Evolutionary conservation across 257 asterid genomes (phyloP).

Genomic region (Jacaranda mimosifolia): DNA sequence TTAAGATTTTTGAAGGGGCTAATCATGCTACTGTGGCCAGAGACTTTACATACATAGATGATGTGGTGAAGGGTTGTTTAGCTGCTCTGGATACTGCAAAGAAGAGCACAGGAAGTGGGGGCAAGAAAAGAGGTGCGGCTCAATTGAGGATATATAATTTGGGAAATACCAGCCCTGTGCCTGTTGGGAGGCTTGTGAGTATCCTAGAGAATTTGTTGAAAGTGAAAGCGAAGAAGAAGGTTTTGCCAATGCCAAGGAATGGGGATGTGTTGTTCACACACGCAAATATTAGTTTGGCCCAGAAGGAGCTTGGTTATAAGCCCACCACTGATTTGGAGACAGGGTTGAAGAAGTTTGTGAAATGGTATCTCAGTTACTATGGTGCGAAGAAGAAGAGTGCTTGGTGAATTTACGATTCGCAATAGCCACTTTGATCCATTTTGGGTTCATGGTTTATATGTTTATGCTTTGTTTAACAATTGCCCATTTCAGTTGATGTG

Average conservation of each 20-base stretch:
- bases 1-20: constrained; percentile 69
- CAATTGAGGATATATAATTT: constrained; percentile 70
- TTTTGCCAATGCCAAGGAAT: constrained; percentile 67
- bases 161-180: constrained; percentile 77
- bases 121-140: constrained; percentile 65
- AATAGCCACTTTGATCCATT: neutral
- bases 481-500: constrained; percentile 24
- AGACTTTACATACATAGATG: constrained; percentile 86
- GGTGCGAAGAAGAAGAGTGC: constrained; percentile 68
- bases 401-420: constrained; percentile 44
- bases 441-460: neutral
- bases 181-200: constrained; percentile 67
- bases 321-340: constrained; percentile 69
- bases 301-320: constrained; percentile 70
- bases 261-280: constrained; percentile 80
- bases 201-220: constrained; percentile 75
- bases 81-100: constrained; percentile 69
- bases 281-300: constrained; percentile 74
- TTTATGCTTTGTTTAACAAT: constrained; percentile 24
- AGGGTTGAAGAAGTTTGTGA: constrained; percentile 73
- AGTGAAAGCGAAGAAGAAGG: constrained; percentile 67
- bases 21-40: constrained; percentile 77
- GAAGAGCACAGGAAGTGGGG: constrained; percentile 80
- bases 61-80: constrained; percentile 82
- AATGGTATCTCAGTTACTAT: constrained; percentile 75